Base-by-base conservation (phyloP, 495 filamentous ascomycete species). In the Podospora australis region DNA sequence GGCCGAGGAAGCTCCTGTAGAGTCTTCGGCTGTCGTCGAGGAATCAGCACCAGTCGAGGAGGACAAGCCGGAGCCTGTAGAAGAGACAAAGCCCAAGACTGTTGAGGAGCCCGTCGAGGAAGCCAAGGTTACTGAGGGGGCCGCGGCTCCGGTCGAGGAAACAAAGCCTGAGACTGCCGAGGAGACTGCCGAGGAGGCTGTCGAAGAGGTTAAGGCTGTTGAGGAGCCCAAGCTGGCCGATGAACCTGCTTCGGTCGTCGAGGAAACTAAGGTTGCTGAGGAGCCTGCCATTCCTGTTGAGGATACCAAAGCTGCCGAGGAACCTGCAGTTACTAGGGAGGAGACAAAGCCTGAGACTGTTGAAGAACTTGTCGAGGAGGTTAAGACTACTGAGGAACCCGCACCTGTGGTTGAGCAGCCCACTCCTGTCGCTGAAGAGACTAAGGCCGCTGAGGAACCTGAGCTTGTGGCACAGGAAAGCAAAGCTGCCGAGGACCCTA, bases 361-460 rank as follows among this genome's bases (percentile, higher is more conserved):
- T 11, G 61, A 65, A 20, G 46, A 52, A 3, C 2, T 17, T 28
- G 55, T 49, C 9, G 53, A 57, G 39, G 41, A 52, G 22, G 10
- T 53, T 41, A 42, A 40, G 19, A 25, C 44, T 19, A 36, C 49
- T 38, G 46, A 50, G 26, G 39, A 51, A 2, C 9, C 44, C n/a
- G 28, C 42, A n/a, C n/a, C n/a, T n/a, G n/a, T n/a, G 17, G 41
- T 44, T 14, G 48, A 57, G 36, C 19, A 22, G 8, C 16, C 54
- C 11, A n/a, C n/a, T n/a, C 14, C 16, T 48, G 29, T 14, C 16
- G 48, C 53, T 2, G 26, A 14, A 14, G 36, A 52, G 23, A 38
- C 40, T n/a, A 16, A 16, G 29, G 45, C 36, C 35, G 50, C 10
- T 19, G 35, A 40, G 20, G 36, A 22, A n/a, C 46, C 52, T 25